These are phyloP conservation scores for Sechiopsis laciniata DNA, from an alignment of 306 rosid genomes.

Conservation along the genomic window DNA sequence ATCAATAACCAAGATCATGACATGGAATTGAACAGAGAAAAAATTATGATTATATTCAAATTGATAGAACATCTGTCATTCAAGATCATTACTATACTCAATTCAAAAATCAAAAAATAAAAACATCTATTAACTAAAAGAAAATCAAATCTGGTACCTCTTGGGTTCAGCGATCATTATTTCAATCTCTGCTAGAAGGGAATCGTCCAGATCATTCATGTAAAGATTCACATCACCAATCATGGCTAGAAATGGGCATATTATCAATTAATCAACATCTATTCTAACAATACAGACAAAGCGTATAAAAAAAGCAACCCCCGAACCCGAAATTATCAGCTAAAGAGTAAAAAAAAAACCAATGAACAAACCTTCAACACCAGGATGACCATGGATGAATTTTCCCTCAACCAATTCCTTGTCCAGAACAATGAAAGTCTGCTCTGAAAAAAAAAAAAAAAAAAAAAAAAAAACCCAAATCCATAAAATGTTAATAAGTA, in stretches of 20 bases:
- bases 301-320: conserved; percentile 7
- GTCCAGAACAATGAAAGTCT: conserved; percentile 73
- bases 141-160: conserved; percentile 44
- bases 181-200: conserved; percentile 75
- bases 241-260: conserved; percentile 53
- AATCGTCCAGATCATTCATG: conserved; percentile 70
- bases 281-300: background rate
- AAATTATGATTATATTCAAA: background rate
- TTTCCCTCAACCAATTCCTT: conserved; percentile 52
- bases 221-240: conserved; percentile 90
- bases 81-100: conserved; percentile 9
- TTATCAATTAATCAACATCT: conserved; percentile 26
- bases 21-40: background rate
- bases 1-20: background rate
- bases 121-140: conserved; percentile 18
- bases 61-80: background rate
- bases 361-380: conserved; percentile 52
- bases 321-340: background rate
- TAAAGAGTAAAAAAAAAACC: background rate
- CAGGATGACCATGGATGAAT: conserved; percentile 66
- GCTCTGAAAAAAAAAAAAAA: conserved; percentile 41
- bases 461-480: conserved; percentile 22
- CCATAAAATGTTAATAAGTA: background rate
- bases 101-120: conserved; percentile 16
- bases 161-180: conserved; percentile 86